Conservation (phyloP, 805 yeast genomes). For the Tetrapisispora phaffii region DNA sequence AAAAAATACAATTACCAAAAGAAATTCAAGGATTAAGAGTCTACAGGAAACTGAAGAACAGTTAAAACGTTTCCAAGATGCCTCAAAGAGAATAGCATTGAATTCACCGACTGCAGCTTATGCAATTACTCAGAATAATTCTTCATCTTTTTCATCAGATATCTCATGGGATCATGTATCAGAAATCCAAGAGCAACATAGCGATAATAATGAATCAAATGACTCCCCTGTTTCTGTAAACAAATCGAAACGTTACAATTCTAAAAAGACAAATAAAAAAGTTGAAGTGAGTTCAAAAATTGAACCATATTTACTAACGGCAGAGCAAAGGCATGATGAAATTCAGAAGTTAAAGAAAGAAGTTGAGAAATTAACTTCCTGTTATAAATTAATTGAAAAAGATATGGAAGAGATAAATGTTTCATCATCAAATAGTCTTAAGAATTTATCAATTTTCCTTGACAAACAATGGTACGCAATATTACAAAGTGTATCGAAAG, state of each 20-base stretch:
- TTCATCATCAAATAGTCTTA: constrained; percentile 27
- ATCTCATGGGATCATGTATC: constrained; percentile 1
- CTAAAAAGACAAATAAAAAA: constrained; percentile 5
- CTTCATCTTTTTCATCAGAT: background rate
- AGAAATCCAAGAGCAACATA: constrained; percentile 7
- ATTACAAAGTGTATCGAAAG: constrained; percentile 26
- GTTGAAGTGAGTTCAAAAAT: constrained; percentile 11
- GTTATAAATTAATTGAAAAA: constrained; percentile 29
- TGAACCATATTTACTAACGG: constrained; percentile 28
- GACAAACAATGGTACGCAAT: constrained; percentile 24
- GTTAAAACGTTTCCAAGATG: constrained; percentile 23
- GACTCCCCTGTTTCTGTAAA: background rate
- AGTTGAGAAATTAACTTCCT: constrained; percentile 32
- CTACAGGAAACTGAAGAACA: constrained; percentile 30
- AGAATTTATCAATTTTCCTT: constrained; percentile 19
- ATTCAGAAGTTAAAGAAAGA: constrained; percentile 30
- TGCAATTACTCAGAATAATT: background rate
- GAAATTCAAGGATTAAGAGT: constrained; percentile 24
- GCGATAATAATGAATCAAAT: background rate
- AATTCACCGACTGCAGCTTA: constrained; percentile 3
- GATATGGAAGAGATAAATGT: constrained; percentile 32
- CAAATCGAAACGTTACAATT: background rate
- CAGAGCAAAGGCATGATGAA: constrained; percentile 31
- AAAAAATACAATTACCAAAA: constrained; percentile 31
- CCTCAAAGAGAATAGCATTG: constrained; percentile 29